Evolutionary conservation across 495 filamentous ascomycete genomes (phyloP), one percentile per base, ranked within the genome.

Genomic region (Xylaria telfairii): DNA sequence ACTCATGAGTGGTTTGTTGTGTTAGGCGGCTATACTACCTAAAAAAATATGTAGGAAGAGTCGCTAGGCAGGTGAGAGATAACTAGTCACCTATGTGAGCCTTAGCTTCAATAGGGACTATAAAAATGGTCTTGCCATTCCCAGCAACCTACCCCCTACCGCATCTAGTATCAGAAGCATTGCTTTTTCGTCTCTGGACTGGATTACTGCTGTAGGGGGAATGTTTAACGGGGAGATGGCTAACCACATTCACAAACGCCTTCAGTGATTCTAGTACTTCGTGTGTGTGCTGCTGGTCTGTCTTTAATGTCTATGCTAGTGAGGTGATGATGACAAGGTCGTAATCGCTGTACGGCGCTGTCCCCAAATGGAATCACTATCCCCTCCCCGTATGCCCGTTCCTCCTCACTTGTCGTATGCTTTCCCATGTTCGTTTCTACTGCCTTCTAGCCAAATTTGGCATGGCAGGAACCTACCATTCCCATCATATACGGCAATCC

Each of bases 281-380:
- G 49, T 65, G 10, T 47, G 10, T 47, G 49, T 63, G n/a, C 51
- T 54, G 37, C 41, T 63, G 57, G 60, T 51, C 34, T 70, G 34
- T 56, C 68, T 65, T 65, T 64, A 65, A 65, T 51, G 37, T 70
- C 68, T 70, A 70, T 65, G 68, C 49, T 70, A 70, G 7, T 70
- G 68, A 63, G 49, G 24, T 70, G 61, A 49, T 47, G 61, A 65
- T 46, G 41, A 42, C 68, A 57, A 65, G 49, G 51, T 47, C 24
- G 49, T 57, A 15, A 10, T n/a, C 42, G 51, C 47, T 65, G 42
- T 34, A 39, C 47, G 21, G 61, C 47, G 39, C 28, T 57, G 39
- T 26, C 47, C 61, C 68, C 32, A 57, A 57, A 47, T 53, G 47
- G 26, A 65, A 70, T 70, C 68, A 65, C 28, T 47, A 19, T 21